Conservation (phyloP, 176 grass and related monocot species). For the Avena insularis region DNA sequence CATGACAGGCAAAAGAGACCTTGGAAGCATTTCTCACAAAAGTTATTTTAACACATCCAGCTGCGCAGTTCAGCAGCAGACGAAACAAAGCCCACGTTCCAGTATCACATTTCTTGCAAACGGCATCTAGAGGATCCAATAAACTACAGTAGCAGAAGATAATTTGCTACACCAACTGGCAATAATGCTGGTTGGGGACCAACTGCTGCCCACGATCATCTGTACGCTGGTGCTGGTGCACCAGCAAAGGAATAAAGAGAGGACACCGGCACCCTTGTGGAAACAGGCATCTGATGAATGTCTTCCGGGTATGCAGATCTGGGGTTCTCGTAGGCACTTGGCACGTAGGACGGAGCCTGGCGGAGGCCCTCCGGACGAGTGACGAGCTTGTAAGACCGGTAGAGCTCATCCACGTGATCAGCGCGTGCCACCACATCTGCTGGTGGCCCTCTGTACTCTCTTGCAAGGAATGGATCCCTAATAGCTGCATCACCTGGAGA, state of each 20-base stretch:
- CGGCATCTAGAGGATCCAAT: not conserved
- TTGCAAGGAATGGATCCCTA: slow-evolving; percentile 32
- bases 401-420: slow-evolving; percentile 51
- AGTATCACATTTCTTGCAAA: slow-evolving; percentile 13
- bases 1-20: not conserved
- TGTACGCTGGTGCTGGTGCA: slow-evolving; percentile 35
- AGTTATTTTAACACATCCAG: not conserved
- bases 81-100: not conserved
- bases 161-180: slow-evolving; percentile 10
- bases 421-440: slow-evolving; percentile 33
- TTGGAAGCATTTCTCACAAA: not conserved
- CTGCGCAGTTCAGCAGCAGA: not conserved
- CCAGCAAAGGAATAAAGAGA: slow-evolving; percentile 57
- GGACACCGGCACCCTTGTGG: slow-evolving; percentile 56
- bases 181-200: slow-evolving; percentile 6
- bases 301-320: slow-evolving; percentile 36
- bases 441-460: slow-evolving; percentile 46
- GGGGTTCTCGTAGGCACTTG: slow-evolving; percentile 30
- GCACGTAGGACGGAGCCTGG: slow-evolving; percentile 10
- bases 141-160: slow-evolving; percentile 18
- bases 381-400: slow-evolving; percentile 50
- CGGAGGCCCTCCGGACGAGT: slow-evolving; percentile 30
- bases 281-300: slow-evolving; percentile 40
- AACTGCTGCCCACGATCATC: slow-evolving; percentile 27
- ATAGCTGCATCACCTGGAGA: not conserved